Percentiles rank a stretch among this genome's conserved stretches.
Evolutionary conservation across 257 asterid genomes (phyloP).

Genomic region (Striga asiatica): DNA sequence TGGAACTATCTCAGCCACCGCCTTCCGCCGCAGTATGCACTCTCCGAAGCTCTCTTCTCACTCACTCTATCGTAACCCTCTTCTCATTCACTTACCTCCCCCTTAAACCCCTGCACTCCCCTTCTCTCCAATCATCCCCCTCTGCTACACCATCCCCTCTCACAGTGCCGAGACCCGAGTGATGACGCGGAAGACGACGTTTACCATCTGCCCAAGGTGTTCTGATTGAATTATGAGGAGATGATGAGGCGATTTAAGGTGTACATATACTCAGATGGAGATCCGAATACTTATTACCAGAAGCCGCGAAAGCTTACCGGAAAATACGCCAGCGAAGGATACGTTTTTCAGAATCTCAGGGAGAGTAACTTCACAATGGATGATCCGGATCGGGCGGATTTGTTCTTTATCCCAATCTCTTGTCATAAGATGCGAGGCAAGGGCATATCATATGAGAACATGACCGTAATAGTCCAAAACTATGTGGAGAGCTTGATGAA

Average conservation of each 20-base stretch:
- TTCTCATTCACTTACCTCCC: slow-evolving; percentile 60
- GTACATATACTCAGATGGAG: slow-evolving; percentile 83
- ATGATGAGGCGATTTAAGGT: slow-evolving; percentile 83
- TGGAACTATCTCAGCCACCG: slow-evolving; percentile 31
- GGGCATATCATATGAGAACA: slow-evolving; percentile 94
- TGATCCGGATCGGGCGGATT: slow-evolving; percentile 78
- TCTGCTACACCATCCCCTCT: slow-evolving; percentile 10
- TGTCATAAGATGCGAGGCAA: slow-evolving; percentile 99
- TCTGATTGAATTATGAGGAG: slow-evolving; percentile 57
- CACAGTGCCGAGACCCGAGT: slow-evolving; percentile 22
- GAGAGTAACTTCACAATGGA: slow-evolving; percentile 71
- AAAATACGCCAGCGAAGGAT: slow-evolving; percentile 91
- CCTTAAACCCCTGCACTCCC: slow-evolving; percentile 48
- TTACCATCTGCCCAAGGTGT: slow-evolving; percentile 62
- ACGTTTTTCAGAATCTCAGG: slow-evolving; percentile 85
- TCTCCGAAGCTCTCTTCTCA: slow-evolving; percentile 58
- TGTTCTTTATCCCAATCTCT: slow-evolving; percentile 94
- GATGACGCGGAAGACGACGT: slow-evolving; percentile 40
- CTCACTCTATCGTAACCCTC: slow-evolving; percentile 56
- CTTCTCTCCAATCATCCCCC: slow-evolving; percentile 29
- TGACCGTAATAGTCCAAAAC: slow-evolving; percentile 75
- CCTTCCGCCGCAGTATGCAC: slow-evolving; percentile 35
- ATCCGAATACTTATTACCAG: slow-evolving; percentile 87
- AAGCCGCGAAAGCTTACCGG: slow-evolving; percentile 96
- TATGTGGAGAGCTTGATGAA: slow-evolving; percentile 71